Percentiles rank a stretch among this genome's conserved stretches.
These are phyloP conservation scores for Sporobolomyces roseus DNA, from an alignment of 768 basidiomycete species.

Conservation along the genomic window DNA sequence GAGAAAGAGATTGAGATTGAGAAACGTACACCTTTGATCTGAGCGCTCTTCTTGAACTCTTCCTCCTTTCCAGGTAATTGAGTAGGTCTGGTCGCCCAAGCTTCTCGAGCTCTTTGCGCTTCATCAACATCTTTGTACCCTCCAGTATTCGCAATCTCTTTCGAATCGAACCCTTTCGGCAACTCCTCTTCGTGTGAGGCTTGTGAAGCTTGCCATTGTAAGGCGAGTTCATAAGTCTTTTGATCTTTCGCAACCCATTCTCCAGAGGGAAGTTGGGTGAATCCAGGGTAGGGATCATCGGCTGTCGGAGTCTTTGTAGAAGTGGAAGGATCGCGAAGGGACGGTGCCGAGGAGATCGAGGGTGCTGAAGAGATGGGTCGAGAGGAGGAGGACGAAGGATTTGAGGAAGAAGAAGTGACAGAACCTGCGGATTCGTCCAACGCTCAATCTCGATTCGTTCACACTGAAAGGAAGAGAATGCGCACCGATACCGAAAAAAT, in stretches of 20 bases:
- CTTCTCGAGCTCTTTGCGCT: conserved; percentile 22
- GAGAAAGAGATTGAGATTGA: neutral
- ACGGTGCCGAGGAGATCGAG: neutral
- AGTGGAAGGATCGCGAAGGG: neutral
- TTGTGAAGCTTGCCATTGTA: conserved; percentile 15
- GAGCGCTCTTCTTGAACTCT: conserved; percentile 20
- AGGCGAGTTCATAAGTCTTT: conserved; percentile 43
- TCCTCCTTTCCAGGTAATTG: conserved; percentile 15
- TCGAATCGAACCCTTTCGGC: conserved; percentile 31
- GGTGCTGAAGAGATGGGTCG: conserved; percentile 3
- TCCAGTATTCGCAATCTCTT: conserved; percentile 17
- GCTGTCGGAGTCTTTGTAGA: conserved; percentile 55
- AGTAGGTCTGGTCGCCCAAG: conserved; percentile 29
- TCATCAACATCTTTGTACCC: conserved; percentile 33
- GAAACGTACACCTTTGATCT: conserved; percentile 29
- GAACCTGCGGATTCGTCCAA: neutral
- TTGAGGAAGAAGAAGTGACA: conserved; percentile 16
- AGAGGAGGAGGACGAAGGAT: neutral
- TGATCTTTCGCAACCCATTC: conserved; percentile 71
- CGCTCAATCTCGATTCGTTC: no score
- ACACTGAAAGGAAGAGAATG: neutral
- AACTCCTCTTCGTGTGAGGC: neutral
- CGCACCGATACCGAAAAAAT: conserved; percentile 47
- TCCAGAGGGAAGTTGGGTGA: conserved; percentile 77
- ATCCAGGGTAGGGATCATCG: conserved; percentile 75